phyloP scores from a whole-genome alignment of 768 basidiomycete species.

The Leccinum subgranulosum region DNA sequence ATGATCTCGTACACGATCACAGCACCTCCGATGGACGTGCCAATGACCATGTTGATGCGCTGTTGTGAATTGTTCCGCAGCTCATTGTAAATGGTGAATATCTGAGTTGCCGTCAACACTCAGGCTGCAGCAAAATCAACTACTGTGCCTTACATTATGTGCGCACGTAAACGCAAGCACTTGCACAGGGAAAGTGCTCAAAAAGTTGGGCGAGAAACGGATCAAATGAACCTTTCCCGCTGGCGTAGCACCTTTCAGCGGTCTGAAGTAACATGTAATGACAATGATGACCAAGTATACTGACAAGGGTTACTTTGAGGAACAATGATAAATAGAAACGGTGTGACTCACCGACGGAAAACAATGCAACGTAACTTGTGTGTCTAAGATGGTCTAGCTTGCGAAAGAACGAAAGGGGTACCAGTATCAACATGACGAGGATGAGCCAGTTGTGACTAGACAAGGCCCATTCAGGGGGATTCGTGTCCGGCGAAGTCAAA shows the following conservation, averaged over 20 bases:
- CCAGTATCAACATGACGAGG: conserved; percentile 69
- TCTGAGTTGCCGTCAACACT: conserved; percentile 38
- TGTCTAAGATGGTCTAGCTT: conserved; percentile 83
- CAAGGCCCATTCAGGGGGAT: conserved; percentile 73
- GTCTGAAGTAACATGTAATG: conserved; percentile 74
- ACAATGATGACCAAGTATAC: conserved; percentile 81
- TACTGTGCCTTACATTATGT: conserved; percentile 66
- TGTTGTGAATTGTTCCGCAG: conserved; percentile 74
- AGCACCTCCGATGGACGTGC: conserved; percentile 81
- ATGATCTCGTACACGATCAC: conserved; percentile 86
- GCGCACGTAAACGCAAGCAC: conserved; percentile 91
- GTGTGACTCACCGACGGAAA: conserved; percentile 71
- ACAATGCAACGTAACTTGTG: conserved; percentile 88
- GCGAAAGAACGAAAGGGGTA: conserved; percentile 81
- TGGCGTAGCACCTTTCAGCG: conserved; percentile 58
- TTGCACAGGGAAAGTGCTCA: conserved; percentile 89
- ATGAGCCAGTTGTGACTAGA: conserved; percentile 82
- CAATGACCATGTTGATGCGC: conserved; percentile 86
- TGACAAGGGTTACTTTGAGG: conserved; percentile 25
- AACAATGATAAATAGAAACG: conserved; percentile 3
- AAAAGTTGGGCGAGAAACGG: conserved; percentile 72
- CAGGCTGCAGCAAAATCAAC: neutral
- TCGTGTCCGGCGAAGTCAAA: conserved; percentile 57
- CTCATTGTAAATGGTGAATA: conserved; percentile 95
- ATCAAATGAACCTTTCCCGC: conserved; percentile 69